Conservation (phyloP, 2,329 filamentous ascomycete species). For the Verticillium nonalfalfae region DNA sequence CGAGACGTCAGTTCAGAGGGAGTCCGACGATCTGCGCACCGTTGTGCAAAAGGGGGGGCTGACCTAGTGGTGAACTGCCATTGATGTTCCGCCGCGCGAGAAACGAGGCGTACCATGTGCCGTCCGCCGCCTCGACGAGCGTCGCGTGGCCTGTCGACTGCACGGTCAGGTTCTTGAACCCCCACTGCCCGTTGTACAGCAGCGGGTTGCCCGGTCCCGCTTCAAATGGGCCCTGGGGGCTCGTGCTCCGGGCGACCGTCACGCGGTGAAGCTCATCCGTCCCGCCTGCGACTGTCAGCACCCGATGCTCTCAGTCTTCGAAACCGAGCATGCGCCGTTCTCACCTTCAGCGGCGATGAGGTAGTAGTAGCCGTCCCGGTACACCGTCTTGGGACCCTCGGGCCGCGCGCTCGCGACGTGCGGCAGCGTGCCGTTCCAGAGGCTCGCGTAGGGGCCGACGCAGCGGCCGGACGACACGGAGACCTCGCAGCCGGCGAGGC, state of each 20-base stretch:
- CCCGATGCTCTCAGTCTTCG: neutral
- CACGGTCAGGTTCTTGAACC: constrained; percentile 9
- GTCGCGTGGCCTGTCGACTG: constrained; percentile 14
- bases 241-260: constrained; percentile 25
- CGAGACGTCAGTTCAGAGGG: too few relatives aligned
- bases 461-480: constrained; percentile 10
- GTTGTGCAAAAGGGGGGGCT: neutral
- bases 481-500: constrained; percentile 13
- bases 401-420: constrained; percentile 8
- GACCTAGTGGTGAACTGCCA: constrained; percentile 9
- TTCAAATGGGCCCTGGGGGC: constrained; percentile 29
- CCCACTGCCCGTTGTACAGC: constrained; percentile 10
- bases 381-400: constrained; percentile 10
- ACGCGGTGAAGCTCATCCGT: constrained; percentile 29
- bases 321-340: neutral
- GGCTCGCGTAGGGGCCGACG: constrained; percentile 8
- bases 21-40: too few relatives aligned
- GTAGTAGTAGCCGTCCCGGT: constrained; percentile 2
- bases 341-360: constrained; percentile 4
- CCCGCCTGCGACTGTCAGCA: constrained; percentile 21
- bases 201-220: constrained; percentile 28
- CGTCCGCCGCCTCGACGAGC: constrained; percentile 10
- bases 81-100: constrained; percentile 11
- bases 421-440: constrained; percentile 16
- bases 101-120: constrained; percentile 14